phyloP scores from a whole-genome alignment of 805 yeast genomes.

The Candida takata region DNA sequence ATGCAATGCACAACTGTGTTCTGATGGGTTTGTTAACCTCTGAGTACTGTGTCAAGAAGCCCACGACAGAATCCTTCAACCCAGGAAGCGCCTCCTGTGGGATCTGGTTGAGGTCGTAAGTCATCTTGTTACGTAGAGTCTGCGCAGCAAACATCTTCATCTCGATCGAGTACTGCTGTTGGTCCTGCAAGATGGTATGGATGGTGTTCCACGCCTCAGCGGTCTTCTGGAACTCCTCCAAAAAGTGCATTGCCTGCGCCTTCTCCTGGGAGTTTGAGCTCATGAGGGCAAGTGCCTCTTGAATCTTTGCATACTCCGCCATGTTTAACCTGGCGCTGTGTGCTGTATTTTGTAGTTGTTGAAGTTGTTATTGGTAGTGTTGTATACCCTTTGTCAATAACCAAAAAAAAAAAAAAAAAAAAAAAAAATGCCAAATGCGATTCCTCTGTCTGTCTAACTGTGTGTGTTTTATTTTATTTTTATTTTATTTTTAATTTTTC shows the following conservation, averaged over 20 bases:
- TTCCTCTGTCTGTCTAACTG: too few relatives aligned
- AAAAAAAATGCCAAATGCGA: too few relatives aligned
- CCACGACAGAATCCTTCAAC: conserved; percentile 64
- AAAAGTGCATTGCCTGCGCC: conserved; percentile 41
- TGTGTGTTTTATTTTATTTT: too few relatives aligned
- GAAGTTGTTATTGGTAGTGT: too few relatives aligned
- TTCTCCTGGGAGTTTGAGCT: conserved; percentile 26
- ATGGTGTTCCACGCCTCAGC: conserved; percentile 72
- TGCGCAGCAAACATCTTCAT: conserved; percentile 83
- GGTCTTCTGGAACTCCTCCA: conserved; percentile 81
- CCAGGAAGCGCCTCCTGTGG: conserved; percentile 48
- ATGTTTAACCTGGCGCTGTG: conserved; percentile 1
- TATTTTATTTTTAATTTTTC: too few relatives aligned
- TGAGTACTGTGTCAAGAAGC: conserved; percentile 45
- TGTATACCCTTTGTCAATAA: too few relatives aligned
- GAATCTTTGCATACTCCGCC: conserved; percentile 11
- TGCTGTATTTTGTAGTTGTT: too few relatives aligned
- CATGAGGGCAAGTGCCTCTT: conserved; percentile 21
- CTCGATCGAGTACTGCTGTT: conserved; percentile 34
- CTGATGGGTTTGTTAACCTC: conserved; percentile 50
- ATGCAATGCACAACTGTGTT: conserved; percentile 74
- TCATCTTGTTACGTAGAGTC: conserved; percentile 76
- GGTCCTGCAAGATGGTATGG: conserved; percentile 42
- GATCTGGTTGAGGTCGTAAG: conserved; percentile 78
- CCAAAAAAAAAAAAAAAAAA: too few relatives aligned